Evolutionary conservation across 2,329 filamentous ascomycete species (phyloP), one percentile per base, ranked within the genome.

Genomic region (Arthrobotrys iridis): DNA sequence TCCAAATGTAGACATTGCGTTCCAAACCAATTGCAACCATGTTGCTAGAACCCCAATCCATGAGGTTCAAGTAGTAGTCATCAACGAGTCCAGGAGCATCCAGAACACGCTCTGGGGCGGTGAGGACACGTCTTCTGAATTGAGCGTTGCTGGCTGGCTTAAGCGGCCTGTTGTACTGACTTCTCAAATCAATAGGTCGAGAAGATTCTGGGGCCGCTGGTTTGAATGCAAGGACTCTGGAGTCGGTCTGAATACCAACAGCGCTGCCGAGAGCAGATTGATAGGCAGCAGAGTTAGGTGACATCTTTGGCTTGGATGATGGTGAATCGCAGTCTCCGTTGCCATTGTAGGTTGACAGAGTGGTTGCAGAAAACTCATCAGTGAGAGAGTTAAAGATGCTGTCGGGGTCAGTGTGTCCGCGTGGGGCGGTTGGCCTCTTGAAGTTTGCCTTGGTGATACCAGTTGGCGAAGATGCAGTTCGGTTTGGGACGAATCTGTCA

Each of bases 1-100:
- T 98, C 95, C 95, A 99, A 79, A 99, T 92, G 81, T 99, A 99
- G 79, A 99, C 95, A 79, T 91, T 96, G 79, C 94, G 93, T 85
- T 98, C 95, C 10, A 99, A 89, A 68, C 94, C 95, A 81, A 99
- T 98, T 55, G 95, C 95, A 64, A 99, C 94, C 83, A 99, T 95
- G 86, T 99, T 99, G 75, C 91, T 90, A 4, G 93, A 95, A 81
- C 93, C 97, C 95, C 95, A 99, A 85, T 99, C 95, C 24, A 99
- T 89, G 40, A 99, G 87, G 86, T 99, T 99, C 80, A 99, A 91
- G 83, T 99, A 99, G 87, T 98, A 99, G 85, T 99, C 95, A 80
- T 99, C 95, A 76, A 98, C 91, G 62, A 99, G 88, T 66, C 94
- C 95, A 4, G 95, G 95, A 3, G 95, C 95, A 83, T 99, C 95